Base-by-base conservation (phyloP, 345 rosid genomes). In the Lepidium africanum region DNA sequence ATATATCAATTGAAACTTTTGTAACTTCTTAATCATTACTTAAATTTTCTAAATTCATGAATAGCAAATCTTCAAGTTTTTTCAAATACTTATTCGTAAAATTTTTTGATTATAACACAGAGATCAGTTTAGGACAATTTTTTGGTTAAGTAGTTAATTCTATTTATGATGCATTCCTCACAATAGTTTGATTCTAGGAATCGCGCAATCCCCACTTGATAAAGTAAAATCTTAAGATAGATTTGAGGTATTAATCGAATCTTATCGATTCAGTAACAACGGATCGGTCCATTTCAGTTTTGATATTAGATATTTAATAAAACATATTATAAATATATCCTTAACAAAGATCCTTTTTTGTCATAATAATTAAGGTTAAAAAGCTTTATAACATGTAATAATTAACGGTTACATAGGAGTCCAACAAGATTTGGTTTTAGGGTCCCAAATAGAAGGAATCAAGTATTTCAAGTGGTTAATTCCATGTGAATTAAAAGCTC, bases 381-480 rank as follows among this genome's bases (percentile, higher is more conserved):
- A 33, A 21, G 33, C 59, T 58, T 21, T 10, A 27, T 14, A 50
- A 66, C 50, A 67, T 23, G 54, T 6, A 19, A 40, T 39, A 21
- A 56, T 27, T 11, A 40, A 39, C 33, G 59, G 11, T 68, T 59
- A 70, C 74, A 75, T 69, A 48, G 74, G 78, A 75, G 78, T 75
- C 78, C 78, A 75, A 14, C 78, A 75, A 69, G 87, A 38, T 5
- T 46, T 36, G 10, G 88, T 84, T 56, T 14, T 74, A 33, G 85
- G 88, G 64, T 86, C 66, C 87, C 88, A 86, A 33, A 90, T 19
- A n/a, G 86, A 81, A 17, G 96, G 96, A 70, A 87, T 77, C 86
- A 90, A 81, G 75, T 84, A 90, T 58, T 81, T 83, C 72, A 41
- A 63, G 19, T 82, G 81, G 42, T 49, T 78, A 36, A 71, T 62